Conservation (phyloP, 352 stramenopile species). For the Phytopythium montanum region DNA sequence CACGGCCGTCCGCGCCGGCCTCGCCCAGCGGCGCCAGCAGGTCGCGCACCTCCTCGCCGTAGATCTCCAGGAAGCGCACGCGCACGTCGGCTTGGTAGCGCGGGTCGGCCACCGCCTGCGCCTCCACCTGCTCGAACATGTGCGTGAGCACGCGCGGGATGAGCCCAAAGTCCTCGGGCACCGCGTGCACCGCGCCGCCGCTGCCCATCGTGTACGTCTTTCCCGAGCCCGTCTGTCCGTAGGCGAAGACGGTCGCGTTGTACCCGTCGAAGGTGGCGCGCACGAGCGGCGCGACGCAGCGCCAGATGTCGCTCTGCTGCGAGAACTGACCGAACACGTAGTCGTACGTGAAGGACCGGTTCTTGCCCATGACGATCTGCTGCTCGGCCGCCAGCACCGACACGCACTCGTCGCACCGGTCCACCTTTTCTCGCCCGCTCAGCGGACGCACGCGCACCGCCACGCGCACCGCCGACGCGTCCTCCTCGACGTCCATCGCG, state of each 20-base stretch:
- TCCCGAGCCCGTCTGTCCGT: constrained; percentile 83
- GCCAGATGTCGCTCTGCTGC: constrained; percentile 84
- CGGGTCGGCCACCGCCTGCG: constrained; percentile 47
- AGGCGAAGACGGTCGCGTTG: constrained; percentile 89
- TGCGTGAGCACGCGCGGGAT: constrained; percentile 82
- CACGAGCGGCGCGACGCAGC: constrained; percentile 42
- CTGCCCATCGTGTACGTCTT: constrained; percentile 91
- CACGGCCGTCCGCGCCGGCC: constrained; percentile 54
- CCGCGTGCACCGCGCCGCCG: constrained; percentile 74
- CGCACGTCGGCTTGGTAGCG: constrained; percentile 67
- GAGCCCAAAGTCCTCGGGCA: constrained; percentile 80
- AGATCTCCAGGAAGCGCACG: constrained; percentile 91
- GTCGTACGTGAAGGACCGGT: constrained; percentile 89
- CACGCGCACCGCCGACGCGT: constrained; percentile 68
- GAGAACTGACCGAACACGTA: constrained; percentile 86
- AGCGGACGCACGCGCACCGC: constrained; percentile 84
- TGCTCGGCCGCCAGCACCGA: constrained; percentile 78
- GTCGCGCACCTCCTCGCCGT: constrained; percentile 89
- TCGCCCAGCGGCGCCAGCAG: constrained; percentile 78
- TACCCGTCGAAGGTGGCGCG: constrained; percentile 23
- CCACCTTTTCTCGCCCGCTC: constrained; percentile 86
- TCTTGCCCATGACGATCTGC: constrained; percentile 88
- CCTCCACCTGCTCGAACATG: constrained; percentile 81
- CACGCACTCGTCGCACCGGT: constrained; percentile 85
- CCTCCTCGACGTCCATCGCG: constrained; percentile 28